Conservation (phyloP, 2,329 filamentous ascomycete genomes). For the Coniochaeta hoffmannii region DNA sequence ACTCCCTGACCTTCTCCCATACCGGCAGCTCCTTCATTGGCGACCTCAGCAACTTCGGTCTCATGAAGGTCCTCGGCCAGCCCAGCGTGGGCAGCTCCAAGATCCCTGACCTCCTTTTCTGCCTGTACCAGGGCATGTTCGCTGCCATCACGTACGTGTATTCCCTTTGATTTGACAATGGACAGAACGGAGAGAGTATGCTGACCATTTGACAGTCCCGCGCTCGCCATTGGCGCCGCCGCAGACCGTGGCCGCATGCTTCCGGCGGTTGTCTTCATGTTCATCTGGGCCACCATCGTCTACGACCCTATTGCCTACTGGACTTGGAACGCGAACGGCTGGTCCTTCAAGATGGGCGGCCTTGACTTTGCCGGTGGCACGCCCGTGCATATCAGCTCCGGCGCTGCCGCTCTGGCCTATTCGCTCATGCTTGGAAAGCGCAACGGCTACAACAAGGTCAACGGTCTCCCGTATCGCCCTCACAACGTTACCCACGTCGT, state of each 20-base stretch:
- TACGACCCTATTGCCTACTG: slow-evolving; percentile 71
- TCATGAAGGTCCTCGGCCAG: slow-evolving; percentile 67
- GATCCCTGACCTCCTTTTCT: slow-evolving; percentile 78
- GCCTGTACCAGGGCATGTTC: slow-evolving; percentile 84
- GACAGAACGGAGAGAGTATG: neutral
- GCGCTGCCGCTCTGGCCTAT: slow-evolving; percentile 65
- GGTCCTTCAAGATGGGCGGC: slow-evolving; percentile 60
- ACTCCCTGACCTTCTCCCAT: slow-evolving; percentile 78
- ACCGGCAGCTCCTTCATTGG: slow-evolving; percentile 72
- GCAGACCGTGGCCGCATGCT: slow-evolving; percentile 56
- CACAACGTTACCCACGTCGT: slow-evolving; percentile 71
- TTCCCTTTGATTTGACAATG: neutral
- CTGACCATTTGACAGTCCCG: slow-evolving; percentile 28
- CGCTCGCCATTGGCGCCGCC: slow-evolving; percentile 51
- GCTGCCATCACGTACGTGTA: slow-evolving; percentile 74
- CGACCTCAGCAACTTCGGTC: slow-evolving; percentile 72
- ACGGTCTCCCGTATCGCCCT: slow-evolving; percentile 58
- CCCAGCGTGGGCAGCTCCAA: slow-evolving; percentile 65
- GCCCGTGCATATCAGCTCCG: slow-evolving; percentile 68
- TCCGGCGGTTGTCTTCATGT: slow-evolving; percentile 58
- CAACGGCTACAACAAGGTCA: slow-evolving; percentile 50
- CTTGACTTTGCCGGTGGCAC: slow-evolving; percentile 71
- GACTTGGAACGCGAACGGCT: slow-evolving; percentile 70
- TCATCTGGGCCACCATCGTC: slow-evolving; percentile 64
- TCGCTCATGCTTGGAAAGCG: slow-evolving; percentile 67